These are phyloP conservation scores for maize (Zea mays) DNA, from an alignment of 176 grass and related monocot genomes.

Conservation along the genomic window Zm-B73-REFERENCE-NAM-5.0 NC_050103.1:157052001-157052500, in stretches of 20 bases:
- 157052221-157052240: not conserved
- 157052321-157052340: not conserved
- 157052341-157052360: not conserved
- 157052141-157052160: not conserved
- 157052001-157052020: too few relatives aligned
- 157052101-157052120: not conserved
- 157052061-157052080: too few relatives aligned
- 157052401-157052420: not conserved
- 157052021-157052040: too few relatives aligned
- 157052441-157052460: not conserved
- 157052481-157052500: not conserved
- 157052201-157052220: not conserved
- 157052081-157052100: not conserved
- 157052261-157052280: not conserved
- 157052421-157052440: not conserved
- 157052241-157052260: not conserved
- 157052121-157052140: not conserved
- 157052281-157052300: too few relatives aligned
- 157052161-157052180: not conserved
- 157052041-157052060: too few relatives aligned
- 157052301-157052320: too few relatives aligned
- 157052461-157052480: not conserved
- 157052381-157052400: not conserved
- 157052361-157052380: not conserved
- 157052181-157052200: not conserved